phyloP scores from a whole-genome alignment of 352 stramenopile species.

The Phytophthora constricta region DNA sequence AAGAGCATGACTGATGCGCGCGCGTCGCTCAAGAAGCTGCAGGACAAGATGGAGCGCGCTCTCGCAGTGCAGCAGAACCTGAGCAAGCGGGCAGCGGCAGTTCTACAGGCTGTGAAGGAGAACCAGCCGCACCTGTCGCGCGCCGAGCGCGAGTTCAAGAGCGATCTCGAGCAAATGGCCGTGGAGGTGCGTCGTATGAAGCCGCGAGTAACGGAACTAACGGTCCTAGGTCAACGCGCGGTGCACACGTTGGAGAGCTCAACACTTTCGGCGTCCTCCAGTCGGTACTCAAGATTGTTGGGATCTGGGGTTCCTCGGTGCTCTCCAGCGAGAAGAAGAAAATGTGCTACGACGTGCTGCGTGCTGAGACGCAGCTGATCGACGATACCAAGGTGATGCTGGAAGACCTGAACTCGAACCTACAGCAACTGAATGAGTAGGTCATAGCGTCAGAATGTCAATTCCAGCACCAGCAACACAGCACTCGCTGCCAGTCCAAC shows the following conservation, averaged over 20 bases:
- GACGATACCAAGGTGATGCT: conserved; percentile 78
- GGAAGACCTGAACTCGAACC: conserved; percentile 61
- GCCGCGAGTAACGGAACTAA: conserved; percentile 74
- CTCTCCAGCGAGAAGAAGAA: conserved; percentile 80
- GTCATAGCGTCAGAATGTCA: not conserved
- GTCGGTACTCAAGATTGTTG: conserved; percentile 25
- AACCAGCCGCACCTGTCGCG: conserved; percentile 81
- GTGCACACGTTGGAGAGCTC: conserved; percentile 58
- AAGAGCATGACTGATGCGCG: conserved; percentile 41
- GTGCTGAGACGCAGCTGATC: conserved; percentile 83
- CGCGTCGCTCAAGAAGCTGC: conserved; percentile 46
- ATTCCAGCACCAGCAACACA: too few species aligned
- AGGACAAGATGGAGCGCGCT: conserved; percentile 64
- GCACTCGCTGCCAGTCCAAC: too few species aligned
- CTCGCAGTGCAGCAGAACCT: conserved; percentile 77
- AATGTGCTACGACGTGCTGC: conserved; percentile 85
- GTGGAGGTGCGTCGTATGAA: conserved; percentile 75
- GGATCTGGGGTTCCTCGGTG: conserved; percentile 8
- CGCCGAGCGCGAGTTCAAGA: conserved; percentile 75
- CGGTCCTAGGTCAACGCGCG: conserved; percentile 64
- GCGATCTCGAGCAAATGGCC: conserved; percentile 69
- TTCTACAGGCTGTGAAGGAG: conserved; percentile 83
- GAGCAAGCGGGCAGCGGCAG: conserved; percentile 74
- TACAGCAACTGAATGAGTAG: conserved; percentile 52
- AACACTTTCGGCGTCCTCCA: conserved; percentile 31